Percentiles rank a stretch among this genome's conserved stretches.
These are phyloP conservation scores for Dryas integrifolia DNA, from an alignment of 331 rosid species.

Conservation along the genomic window DNA sequence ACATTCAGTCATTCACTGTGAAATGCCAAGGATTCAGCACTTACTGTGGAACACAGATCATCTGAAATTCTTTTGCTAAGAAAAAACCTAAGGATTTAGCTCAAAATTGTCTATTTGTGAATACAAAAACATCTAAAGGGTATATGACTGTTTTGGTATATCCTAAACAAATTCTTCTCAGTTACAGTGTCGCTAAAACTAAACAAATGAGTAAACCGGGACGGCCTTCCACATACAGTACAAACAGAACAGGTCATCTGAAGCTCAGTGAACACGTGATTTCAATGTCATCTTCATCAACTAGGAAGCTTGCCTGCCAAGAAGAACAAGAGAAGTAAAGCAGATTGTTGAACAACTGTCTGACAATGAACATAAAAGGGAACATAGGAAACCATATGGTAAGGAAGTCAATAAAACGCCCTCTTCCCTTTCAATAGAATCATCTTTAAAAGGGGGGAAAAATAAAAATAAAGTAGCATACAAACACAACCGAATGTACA, in stretches of 20 bases:
- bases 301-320: slow-evolving; percentile 10
- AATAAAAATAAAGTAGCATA: neutral
- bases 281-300: neutral
- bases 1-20: too few relatives aligned
- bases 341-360: neutral
- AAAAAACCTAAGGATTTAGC: neutral
- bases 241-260: neutral
- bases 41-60: too few relatives aligned
- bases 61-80: too few relatives aligned
- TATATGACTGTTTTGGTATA: neutral
- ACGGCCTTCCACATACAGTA: neutral
- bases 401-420: neutral
- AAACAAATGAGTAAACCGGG: neutral
- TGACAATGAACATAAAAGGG: neutral
- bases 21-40: too few relatives aligned
- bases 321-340: neutral
- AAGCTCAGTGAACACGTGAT: neutral
- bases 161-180: neutral
- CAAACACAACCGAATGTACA: neutral
- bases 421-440: neutral
- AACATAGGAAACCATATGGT: neutral
- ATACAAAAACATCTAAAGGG: neutral
- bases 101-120: neutral
- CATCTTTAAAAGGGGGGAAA: neutral
- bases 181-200: neutral